Base-by-base conservation (phyloP, 352 stramenopile genomes). In the Phytophthora brassicae region DNA sequence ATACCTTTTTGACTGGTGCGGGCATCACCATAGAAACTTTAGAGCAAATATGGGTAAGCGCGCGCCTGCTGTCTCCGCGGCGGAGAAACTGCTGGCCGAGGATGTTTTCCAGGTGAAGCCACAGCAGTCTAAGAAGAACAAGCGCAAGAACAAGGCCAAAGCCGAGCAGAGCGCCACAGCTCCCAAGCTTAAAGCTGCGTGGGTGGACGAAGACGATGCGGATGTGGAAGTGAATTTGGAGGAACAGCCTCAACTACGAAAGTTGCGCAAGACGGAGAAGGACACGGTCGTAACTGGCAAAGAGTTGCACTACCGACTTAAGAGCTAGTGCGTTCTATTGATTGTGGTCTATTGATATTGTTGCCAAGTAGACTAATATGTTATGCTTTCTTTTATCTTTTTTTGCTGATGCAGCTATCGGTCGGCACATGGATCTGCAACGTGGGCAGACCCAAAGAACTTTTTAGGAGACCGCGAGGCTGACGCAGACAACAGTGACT, bases 171-270 rank as follows among this genome's bases (percentile, higher is more conserved):
- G 59, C 14, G 28, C 39, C 2, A n/a, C n/a, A n/a, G 57, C 48
- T 14, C 48, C 41, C 1, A 66, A 69, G 22, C 49, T 84, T 11
- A 74, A 86, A 41, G 70, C 82, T 0, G 89, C 85, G 16, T 97
- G 89, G 89, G 75, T 92, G 41, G 89, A 97, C 69, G 88, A 96
- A 7, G 89, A 96, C 52, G 89, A 97, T 56, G 76, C 74, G 6
- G 60, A 81, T 16, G 70, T 96, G 16, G 56, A 86, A 31, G 79
- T 96, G 44, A 87, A 81, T 55, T 65, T 97, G 8, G 73, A 84
- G 33, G 70, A 87, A 24, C 69, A 89, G 52, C 71, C 66, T 23
- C 88, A 85, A 12, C 69, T 94, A 57, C 85, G 85, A 47, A 96
- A 96, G 62, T 75, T 96, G 28, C 86, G 85, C 67, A 93, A 88